Percentiles rank a stretch among this genome's conserved stretches.
These are phyloP conservation scores for Epichloe sibirici DNA, from an alignment of 2,329 filamentous ascomycete species.

Conservation along the genomic window DNA sequence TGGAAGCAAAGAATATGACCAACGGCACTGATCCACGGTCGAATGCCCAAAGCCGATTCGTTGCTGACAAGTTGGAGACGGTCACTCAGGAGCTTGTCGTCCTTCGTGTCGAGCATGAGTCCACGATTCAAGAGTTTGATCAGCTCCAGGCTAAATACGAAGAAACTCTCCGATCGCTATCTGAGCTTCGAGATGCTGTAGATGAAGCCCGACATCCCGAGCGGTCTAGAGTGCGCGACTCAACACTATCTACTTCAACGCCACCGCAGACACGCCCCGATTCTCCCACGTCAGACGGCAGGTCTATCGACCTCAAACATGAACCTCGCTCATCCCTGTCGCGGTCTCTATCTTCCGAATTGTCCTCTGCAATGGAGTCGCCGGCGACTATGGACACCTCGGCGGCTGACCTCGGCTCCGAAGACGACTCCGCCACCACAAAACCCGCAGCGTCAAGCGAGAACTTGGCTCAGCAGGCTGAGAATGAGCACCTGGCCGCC, in stretches of 20 bases:
- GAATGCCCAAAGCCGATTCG: slow-evolving; percentile 70
- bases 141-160: slow-evolving; percentile 81
- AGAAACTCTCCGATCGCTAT: slow-evolving; percentile 68
- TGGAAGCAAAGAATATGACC: slow-evolving; percentile 27
- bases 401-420: slow-evolving; percentile 36
- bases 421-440: slow-evolving; percentile 31
- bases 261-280: slow-evolving; percentile 47
- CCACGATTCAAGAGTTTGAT: slow-evolving; percentile 69
- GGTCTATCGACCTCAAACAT: slow-evolving; percentile 59
- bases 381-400: slow-evolving; percentile 51
- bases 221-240: slow-evolving; percentile 36
- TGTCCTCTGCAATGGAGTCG: slow-evolving; percentile 76
- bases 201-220: slow-evolving; percentile 63
- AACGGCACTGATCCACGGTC: slow-evolving; percentile 39
- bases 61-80: slow-evolving; percentile 83
- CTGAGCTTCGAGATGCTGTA: slow-evolving; percentile 73
- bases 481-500: slow-evolving; percentile 35
- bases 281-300: slow-evolving; percentile 75
- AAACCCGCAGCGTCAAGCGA: slow-evolving; percentile 28
- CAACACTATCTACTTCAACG: slow-evolving; percentile 35
- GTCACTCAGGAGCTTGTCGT: slow-evolving; percentile 88
- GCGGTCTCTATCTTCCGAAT: slow-evolving; percentile 85
- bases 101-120: slow-evolving; percentile 81
- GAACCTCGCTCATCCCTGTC: slow-evolving; percentile 54
- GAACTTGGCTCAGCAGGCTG: slow-evolving; percentile 23